Evolutionary conservation across 2,329 filamentous ascomycete genomes (phyloP).

Genomic region (Fusarium sterilihyphosum): DNA sequence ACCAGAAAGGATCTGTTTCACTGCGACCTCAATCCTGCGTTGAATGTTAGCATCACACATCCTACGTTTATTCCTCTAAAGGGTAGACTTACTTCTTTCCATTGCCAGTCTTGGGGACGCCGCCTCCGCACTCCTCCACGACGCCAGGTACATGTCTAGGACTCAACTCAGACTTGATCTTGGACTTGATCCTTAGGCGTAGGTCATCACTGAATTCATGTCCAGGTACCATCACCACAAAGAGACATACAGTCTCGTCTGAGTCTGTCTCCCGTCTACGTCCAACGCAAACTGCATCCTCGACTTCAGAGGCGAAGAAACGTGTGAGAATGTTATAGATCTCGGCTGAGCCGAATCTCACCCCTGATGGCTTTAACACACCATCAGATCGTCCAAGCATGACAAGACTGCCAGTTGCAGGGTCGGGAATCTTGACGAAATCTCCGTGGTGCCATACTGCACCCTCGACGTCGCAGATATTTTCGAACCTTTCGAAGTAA

Average conservation of each 20-base stretch:
- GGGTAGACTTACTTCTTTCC: conserved; percentile 82
- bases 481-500: conserved; percentile 87
- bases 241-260: conserved; percentile 89
- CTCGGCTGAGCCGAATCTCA: conserved; percentile 92
- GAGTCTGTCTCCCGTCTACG: conserved; percentile 74
- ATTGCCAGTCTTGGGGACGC: conserved; percentile 92
- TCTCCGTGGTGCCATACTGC: conserved; percentile 93
- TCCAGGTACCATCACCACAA: conserved; percentile 78
- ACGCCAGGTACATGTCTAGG: conserved; percentile 89
- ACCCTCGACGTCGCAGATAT: conserved; percentile 50
- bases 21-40: conserved; percentile 84
- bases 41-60: conserved; percentile 18
- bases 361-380: conserved; percentile 89
- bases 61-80: neutral
- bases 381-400: conserved; percentile 96
- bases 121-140: conserved; percentile 79
- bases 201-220: conserved; percentile 68
- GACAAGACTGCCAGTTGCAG: conserved; percentile 77
- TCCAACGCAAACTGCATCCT: conserved; percentile 90
- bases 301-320: conserved; percentile 80
- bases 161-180: conserved; percentile 81
- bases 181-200: conserved; percentile 69
- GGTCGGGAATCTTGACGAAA: conserved; percentile 77
- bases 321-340: conserved; percentile 94
- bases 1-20: conserved; percentile 95